Conservation (phyloP, 2,329 filamentous ascomycete species). For the Gremmenia infestans region DNA sequence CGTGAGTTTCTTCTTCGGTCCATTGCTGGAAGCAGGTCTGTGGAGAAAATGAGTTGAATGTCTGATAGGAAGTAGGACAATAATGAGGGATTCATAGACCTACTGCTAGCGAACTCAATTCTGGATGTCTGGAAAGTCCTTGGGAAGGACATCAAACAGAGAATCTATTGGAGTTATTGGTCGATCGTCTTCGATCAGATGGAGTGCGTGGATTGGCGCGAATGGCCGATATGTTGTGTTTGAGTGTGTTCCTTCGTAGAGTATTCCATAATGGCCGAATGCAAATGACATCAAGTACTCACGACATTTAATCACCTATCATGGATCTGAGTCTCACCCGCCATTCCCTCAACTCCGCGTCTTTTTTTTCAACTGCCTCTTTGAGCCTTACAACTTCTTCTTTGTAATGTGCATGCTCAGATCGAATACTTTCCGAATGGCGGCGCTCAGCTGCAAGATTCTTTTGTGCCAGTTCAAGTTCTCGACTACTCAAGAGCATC, state of each 20-base stretch:
- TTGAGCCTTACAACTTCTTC: background rate
- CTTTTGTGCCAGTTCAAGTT: slow-evolving; percentile 10
- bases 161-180: too few species aligned
- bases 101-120: too few species aligned
- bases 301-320: slow-evolving; percentile 26
- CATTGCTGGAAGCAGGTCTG: background rate
- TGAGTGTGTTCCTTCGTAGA: too few species aligned
- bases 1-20: background rate
- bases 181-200: too few species aligned
- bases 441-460: background rate
- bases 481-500: slow-evolving; percentile 4
- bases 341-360: slow-evolving; percentile 18
- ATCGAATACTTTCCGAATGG: slow-evolving; percentile 8
- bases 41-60: background rate
- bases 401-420: slow-evolving; percentile 6
- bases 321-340: slow-evolving; percentile 15
- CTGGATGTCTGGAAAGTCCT: too few species aligned
- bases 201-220: too few species aligned
- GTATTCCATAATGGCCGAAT: too few species aligned
- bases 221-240: too few species aligned
- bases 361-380: slow-evolving; percentile 13
- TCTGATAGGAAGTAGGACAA: background rate
- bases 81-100: too few species aligned
- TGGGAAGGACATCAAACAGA: too few species aligned
- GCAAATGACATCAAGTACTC: too few species aligned